Base-by-base conservation (phyloP, 176 grass and related monocot genomes). In the Oryza nivara region DNA sequence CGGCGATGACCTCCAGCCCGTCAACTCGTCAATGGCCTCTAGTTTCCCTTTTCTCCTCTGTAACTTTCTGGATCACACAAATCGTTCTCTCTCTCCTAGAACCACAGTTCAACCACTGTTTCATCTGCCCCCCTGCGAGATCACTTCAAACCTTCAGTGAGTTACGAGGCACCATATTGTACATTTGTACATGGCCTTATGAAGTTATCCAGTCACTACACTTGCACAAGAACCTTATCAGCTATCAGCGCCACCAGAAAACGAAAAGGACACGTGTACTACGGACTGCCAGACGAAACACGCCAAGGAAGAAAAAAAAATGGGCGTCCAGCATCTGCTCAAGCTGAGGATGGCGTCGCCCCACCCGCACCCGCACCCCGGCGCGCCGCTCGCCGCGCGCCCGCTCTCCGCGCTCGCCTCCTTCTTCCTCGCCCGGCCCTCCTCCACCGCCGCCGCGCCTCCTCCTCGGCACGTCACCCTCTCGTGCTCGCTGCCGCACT, bases 251-350 rank as follows among this genome's bases (percentile, higher is more conserved):
- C 36, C 36, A 38, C 46, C n/a, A 41, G 64, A 52, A 38, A 68
- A 85, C 36, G 67, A 78, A 46, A 6, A 19, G 48, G n/a, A 32
- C 48, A 68, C 32, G 68, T 43, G 74, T 52, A 40, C 49, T 0
- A n/a, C 75, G 9, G 45, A 28, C 38, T 63, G 67, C 38, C 67
- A 16, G 71, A 66, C 20, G 25, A 75, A 30, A 74, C 9, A 56
- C 9, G 65, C 43, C 46, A 23, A 23, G n/a, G 46, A 52, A 3
- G 47, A 65, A 48, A 38, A 38, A 0, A 89, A 38, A 6, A 89
- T 92, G 90, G 82, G 86, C 77, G 86, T 72, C 75, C 72, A 78
- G 54, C 86, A 69, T 54, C 82, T 86, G 45, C 83, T 83, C 67
- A 89, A 88, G 84, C 49, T 77, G 47, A 82, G 72, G 72, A 82